Evolutionary conservation across 2,329 filamentous ascomycete genomes (phyloP).

Genomic region (Blumeria graminis): DNA sequence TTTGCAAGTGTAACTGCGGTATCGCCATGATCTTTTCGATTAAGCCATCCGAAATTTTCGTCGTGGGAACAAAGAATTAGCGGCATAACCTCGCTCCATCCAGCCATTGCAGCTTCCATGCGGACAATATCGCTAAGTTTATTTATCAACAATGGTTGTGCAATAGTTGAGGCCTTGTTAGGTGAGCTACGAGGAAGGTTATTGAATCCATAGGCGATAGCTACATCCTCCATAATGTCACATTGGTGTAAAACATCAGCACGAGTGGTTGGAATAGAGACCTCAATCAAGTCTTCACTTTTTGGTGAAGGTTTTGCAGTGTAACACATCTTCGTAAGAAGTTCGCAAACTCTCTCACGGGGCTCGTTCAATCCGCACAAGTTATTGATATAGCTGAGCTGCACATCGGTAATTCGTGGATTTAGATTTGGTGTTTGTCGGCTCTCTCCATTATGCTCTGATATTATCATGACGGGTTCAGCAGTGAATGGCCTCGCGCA

Average conservation of each 20-base stretch:
- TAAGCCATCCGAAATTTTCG: constrained; percentile 92
- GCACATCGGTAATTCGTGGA: constrained; percentile 55
- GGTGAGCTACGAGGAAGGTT: constrained; percentile 71
- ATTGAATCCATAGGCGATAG: constrained; percentile 95
- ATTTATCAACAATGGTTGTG: constrained; percentile 72
- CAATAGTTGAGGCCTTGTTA: constrained; percentile 65
- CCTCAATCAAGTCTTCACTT: constrained; percentile 48
- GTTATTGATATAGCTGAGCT: constrained; percentile 80
- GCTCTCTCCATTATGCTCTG: constrained; percentile 68
- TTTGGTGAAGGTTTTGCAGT: constrained; percentile 49
- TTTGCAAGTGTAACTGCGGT: constrained; percentile 71
- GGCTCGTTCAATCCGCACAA: constrained; percentile 66
- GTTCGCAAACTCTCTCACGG: constrained; percentile 48
- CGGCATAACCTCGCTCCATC: constrained; percentile 91
- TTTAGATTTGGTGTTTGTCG: constrained; percentile 59
- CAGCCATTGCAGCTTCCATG: constrained; percentile 71
- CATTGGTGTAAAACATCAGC: constrained; percentile 91
- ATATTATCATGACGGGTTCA: constrained; percentile 80
- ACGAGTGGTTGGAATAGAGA: constrained; percentile 66
- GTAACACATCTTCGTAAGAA: constrained; percentile 77
- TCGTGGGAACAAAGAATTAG: constrained; percentile 93
- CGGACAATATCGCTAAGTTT: constrained; percentile 85
- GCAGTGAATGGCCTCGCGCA: constrained; percentile 73
- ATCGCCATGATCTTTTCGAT: constrained; percentile 65
- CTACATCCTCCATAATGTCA: constrained; percentile 96